Conservation (phyloP, 2,329 filamentous ascomycete species). For the Aspergillus fructus region DNA sequence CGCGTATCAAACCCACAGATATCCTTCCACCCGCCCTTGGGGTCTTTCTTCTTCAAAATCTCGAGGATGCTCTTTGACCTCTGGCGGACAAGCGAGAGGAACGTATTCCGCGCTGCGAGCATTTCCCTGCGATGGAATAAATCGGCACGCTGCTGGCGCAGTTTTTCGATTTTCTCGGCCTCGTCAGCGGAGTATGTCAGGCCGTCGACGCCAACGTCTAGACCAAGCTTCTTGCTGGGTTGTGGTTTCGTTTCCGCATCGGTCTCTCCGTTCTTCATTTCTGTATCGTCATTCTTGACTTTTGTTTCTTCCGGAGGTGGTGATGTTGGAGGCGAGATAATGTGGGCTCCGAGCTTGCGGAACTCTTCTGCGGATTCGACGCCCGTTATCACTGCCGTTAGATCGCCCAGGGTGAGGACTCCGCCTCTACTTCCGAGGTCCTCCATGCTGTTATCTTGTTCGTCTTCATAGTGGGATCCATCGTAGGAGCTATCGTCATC, state of each 20-base stretch:
- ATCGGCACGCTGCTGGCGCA: constrained; percentile 34
- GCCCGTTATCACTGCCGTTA: constrained; percentile 41
- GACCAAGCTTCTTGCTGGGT: constrained; percentile 27
- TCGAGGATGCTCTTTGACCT: constrained; percentile 44
- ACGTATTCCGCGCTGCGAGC: constrained; percentile 42
- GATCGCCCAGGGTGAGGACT: constrained; percentile 40
- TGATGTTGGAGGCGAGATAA: constrained; percentile 30
- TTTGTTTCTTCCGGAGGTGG: constrained; percentile 11
- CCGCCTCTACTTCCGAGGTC: constrained; percentile 45
- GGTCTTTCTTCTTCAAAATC: constrained; percentile 44
- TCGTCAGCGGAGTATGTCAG: constrained; percentile 40
- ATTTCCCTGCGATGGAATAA: constrained; percentile 39
- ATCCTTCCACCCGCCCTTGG: constrained; percentile 48
- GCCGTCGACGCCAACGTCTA: constrained; percentile 29
- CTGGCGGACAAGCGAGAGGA: constrained; percentile 44
- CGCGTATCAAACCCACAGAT: constrained; percentile 50
- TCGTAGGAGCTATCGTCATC: constrained; percentile 13
- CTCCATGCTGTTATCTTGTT: constrained; percentile 23
- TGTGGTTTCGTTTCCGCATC: constrained; percentile 11
- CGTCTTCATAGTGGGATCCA: constrained; percentile 20
- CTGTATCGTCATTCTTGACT: constrained; percentile 14
- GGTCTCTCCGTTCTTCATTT: background rate
- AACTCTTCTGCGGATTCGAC: constrained; percentile 42
- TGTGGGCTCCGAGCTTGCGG: constrained; percentile 40
- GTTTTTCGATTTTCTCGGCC: constrained; percentile 37